phyloP scores from a whole-genome alignment of 2,329 filamentous ascomycete genomes.

The Phialemonium atrogriseum region DNA sequence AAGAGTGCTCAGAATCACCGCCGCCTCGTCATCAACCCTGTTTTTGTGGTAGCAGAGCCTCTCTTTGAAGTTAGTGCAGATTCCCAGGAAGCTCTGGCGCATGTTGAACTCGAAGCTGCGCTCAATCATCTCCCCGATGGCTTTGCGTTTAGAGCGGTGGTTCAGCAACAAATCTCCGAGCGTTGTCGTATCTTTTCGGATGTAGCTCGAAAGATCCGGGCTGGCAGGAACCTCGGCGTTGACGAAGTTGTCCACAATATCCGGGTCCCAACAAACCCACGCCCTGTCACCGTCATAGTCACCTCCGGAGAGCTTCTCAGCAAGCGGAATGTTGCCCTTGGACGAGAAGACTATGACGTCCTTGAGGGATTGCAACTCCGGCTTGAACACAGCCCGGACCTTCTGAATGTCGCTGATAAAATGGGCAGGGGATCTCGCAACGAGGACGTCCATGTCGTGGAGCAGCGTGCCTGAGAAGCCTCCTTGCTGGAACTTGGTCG shows the following conservation, averaged over 20 bases:
- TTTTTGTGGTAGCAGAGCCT: constrained; percentile 51
- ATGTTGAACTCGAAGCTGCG: constrained; percentile 51
- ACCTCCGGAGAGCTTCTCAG: constrained; percentile 65
- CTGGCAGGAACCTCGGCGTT: constrained; percentile 45
- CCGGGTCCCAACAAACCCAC: constrained; percentile 67
- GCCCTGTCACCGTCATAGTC: constrained; percentile 77
- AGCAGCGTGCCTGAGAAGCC: constrained; percentile 46
- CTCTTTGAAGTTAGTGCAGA: constrained; percentile 57
- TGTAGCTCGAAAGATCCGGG: constrained; percentile 37
- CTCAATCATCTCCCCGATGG: constrained; percentile 38
- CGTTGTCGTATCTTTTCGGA: constrained; percentile 38
- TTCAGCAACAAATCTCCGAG: constrained; percentile 33
- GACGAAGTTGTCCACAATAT: constrained; percentile 56
- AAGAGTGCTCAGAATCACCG: constrained; percentile 41
- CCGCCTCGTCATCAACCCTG: constrained; percentile 34
- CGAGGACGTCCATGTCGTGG: constrained; percentile 51
- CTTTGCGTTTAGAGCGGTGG: constrained; percentile 6
- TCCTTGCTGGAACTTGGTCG: constrained; percentile 50
- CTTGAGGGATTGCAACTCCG: constrained; percentile 56
- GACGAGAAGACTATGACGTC: constrained; percentile 74
- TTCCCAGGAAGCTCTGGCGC: constrained; percentile 49
- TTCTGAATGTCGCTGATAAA: constrained; percentile 66
- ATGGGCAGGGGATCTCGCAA: constrained; percentile 62
- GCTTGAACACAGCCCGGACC: constrained; percentile 49
- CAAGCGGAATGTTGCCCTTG: constrained; percentile 53